Evolutionary conservation across 1,284 basidiomycete genomes (phyloP), one percentile per base, ranked within the genome.

Genomic region (Polyporus tsugae): DNA sequence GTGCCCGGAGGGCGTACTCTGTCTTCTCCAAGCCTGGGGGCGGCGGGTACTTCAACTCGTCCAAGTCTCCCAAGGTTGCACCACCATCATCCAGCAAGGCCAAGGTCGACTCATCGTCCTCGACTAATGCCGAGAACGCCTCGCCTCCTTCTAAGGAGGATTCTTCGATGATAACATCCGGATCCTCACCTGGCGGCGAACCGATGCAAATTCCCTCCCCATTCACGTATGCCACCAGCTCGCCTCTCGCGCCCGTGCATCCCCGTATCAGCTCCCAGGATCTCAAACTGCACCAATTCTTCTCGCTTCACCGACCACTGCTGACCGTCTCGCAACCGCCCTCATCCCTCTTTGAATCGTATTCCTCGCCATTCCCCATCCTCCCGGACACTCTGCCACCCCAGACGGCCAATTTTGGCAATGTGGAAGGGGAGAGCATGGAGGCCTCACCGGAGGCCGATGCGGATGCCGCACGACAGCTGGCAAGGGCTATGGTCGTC

Each of bases 21-120:
- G 91, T 91, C 74, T 94, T 92, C 80, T 93, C 91, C 15, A 92
- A 92, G 74, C 83, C 91, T 2, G 91, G 91, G 2, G 89, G 91
- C 19, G 91, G 92, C 29, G 85, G 91, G 36, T 91, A 90, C 76
- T 91, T 92, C 78, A 89, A 90, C 70, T 87, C 91, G 6, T 81
- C 91, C 15, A 93, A 93, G 78, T 82, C 89, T 36, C 76, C 75
- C 58, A 78, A 78, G 71, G 73, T 76, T 44, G 74, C 70, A 58
- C 69, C 73, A 15, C 63, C 75, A 58, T 71, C 71, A 17, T 63
- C 72, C 44, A 72, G 53, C 73, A 77, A 78, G 68, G 60, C 69
- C 63, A 76, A 78, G 67, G 73, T 75, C 67, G 75, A 77, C 71
- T 66, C 70, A 62, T 68, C 74, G 36, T 71, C 74, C 61, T 70